Base-by-base conservation (phyloP, 2,329 filamentous ascomycete species). In the Penicillium griseofulvum region DNA sequence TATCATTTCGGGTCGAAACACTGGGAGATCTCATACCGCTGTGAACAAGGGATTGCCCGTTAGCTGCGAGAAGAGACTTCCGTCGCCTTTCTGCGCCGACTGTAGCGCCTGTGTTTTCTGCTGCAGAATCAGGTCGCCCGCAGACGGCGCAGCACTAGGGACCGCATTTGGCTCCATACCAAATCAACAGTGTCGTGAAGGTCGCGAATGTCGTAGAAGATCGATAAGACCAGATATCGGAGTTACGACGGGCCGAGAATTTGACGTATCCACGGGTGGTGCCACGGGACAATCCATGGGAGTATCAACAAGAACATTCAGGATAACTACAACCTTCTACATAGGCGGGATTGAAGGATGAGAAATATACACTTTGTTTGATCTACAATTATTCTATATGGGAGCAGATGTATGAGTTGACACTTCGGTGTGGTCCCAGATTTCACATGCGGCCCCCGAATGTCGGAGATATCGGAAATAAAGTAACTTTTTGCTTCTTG, bases 1-100 rank as follows among this genome's bases (percentile, higher is more conserved):
- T 19, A 5, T 11, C 8, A 5, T 28, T 22, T 6, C 11, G 31
- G 19, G 26, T 12, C 17, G 7, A 51, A 17, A 2, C 22, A 16
- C 36, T 38, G 31, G 11, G 16, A 50, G 22, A 26, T 55, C 70
- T 58, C 62, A 52, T 73, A 80, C 78, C 45, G 77, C 78, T 38
- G 78, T 79, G 66, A 80, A 80, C 56, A 80, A 77, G 33, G 78
- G 78, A 65, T 80, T 80, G 62, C 63, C 73, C 11, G 75, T 68
- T 41, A 80, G 65, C 61, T 80, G 78, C 12, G 76, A 71, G 41
- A 76, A 65, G 47, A 79, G 63, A 44, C 75, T 71, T 36, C 71
- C 72, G 53, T 78, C 76, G 26, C 70, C 62, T 44, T 58, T 60
- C 24, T 56, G 60, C 10, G 64, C 64, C 41, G 65, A 59, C 59